These are phyloP conservation scores for Chlorella sp. DNA, from an alignment of 139 green algal genomes.

Conservation along the genomic window DNA sequence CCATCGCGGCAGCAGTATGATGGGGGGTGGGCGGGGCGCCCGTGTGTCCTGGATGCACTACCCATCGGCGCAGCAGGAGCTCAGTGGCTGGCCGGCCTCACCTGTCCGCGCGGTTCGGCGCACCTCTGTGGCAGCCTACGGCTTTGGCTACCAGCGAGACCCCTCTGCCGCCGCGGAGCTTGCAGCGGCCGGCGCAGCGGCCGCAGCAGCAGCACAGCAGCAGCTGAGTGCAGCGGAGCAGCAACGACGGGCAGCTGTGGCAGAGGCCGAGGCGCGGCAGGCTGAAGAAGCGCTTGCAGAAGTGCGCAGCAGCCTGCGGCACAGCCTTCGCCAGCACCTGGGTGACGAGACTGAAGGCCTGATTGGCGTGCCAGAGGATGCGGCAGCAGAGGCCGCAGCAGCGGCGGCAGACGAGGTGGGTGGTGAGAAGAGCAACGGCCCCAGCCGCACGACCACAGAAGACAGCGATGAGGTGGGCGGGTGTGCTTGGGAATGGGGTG, in stretches of 20 bases:
- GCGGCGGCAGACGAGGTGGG: neutral
- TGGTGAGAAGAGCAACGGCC: neutral
- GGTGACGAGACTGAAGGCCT: neutral
- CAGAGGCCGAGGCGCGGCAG: neutral
- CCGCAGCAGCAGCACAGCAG: neutral
- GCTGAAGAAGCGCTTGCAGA: neutral
- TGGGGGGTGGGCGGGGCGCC: neutral
- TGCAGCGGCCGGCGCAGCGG: neutral
- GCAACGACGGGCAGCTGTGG: neutral
- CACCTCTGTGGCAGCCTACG: neutral
- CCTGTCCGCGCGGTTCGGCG: neutral
- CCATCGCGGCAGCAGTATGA: neutral
- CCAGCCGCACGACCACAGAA: neutral
- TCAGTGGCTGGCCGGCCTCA: too few species aligned
- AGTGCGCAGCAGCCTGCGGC: neutral
- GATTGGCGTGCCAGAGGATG: neutral
- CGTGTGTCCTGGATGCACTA: neutral
- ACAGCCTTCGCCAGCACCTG: neutral
- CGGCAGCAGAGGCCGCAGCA: neutral
- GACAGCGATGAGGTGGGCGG: slow-evolving; percentile 4
- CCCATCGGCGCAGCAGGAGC: neutral
- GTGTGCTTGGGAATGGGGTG: neutral
- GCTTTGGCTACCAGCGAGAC: neutral
- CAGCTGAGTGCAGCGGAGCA: neutral
- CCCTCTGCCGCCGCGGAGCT: neutral